Base-by-base conservation (phyloP, 2,329 filamentous ascomycete species). In the Phialophora macrospora region DNA sequence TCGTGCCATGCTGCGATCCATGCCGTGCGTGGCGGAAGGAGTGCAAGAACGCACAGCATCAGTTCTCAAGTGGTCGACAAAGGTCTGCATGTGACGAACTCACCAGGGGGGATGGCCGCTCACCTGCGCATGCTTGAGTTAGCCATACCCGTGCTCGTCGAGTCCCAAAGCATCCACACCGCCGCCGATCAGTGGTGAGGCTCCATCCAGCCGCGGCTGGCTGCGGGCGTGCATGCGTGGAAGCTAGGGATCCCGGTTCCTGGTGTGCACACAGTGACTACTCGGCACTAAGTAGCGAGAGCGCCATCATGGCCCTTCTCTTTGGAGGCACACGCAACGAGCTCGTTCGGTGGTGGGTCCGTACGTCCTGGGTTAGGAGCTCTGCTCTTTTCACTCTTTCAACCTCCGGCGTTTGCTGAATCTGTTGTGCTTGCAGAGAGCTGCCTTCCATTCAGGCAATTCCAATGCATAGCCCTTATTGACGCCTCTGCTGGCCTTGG, bases 171-270 rank as follows among this genome's bases (percentile, higher is more conserved):
- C 28, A 54, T 30, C 26, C 52, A 55, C 52, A 55, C 52, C 28
- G 28, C 28, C 52, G 52, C 52, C 52, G 52, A 55, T 55, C 52
- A 34, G 28, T 30, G 26, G 26, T 55, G n/a, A 30, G 28, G 22
- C 52, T 55, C n/a, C n/a, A n/a, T 55, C 8, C n/a, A 28, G 52
- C 28, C 11, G 26, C 20, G 48, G 28, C 26, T 55, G 28, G 52
- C 52, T 55, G 52, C 28, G 28, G 52, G 52, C 52, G 28, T 55
- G 52, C 52, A 11, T 55, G 52, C 5, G 3, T 55, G 52, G 12
- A 30, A 32, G 26, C 28, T 22, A 34, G 38, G 8, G 28, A 24
- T 32, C 22, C 22, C 9, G 17, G 24, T 20, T 12, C 48, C 20
- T n/a, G 52, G 52, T n/a, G 28, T 55, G 28, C 52, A 55, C n/a